These are phyloP conservation scores for Craterostigma plantagineum DNA, from an alignment of 257 asterid species.

Conservation along the genomic window DNA sequence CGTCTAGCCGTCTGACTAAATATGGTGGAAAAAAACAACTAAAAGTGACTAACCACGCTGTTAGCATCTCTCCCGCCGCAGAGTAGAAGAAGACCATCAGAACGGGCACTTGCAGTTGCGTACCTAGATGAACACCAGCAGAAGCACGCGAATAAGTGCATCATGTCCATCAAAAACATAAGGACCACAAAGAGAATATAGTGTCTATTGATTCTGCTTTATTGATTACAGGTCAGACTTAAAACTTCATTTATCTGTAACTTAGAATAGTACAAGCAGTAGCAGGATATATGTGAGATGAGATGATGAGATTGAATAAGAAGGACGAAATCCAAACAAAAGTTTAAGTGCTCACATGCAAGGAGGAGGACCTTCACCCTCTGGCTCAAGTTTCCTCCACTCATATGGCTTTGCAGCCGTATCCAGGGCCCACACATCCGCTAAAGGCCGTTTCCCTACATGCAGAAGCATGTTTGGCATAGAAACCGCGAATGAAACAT, in stretches of 20 bases:
- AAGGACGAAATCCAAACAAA: background rate
- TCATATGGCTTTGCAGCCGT: slow-evolving; percentile 99
- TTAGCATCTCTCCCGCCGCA: slow-evolving; percentile 99
- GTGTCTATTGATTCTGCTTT: too few species aligned
- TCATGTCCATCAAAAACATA: too few species aligned
- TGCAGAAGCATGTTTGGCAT: slow-evolving; percentile 12
- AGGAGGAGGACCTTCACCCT: slow-evolving; percentile 99
- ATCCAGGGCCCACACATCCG: slow-evolving; percentile 99
- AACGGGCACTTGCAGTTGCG: slow-evolving; percentile 97
- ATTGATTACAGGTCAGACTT: too few species aligned
- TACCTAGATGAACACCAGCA: too few species aligned
- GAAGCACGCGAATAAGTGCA: too few species aligned
- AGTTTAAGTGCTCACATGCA: slow-evolving; percentile 63
- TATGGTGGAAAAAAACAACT: background rate
- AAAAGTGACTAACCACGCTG: slow-evolving; percentile 62
- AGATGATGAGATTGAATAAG: slow-evolving; percentile 1
- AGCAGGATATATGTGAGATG: too few species aligned
- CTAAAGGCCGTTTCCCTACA: slow-evolving; percentile 88
- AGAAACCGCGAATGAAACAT: slow-evolving; percentile 4
- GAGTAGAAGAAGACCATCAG: slow-evolving; percentile 97
- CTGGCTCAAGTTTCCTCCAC: slow-evolving; percentile 99
- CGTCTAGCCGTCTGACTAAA: background rate
- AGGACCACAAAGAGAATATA: too few species aligned
- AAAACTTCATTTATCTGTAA: too few species aligned
- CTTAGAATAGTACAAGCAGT: too few species aligned